A percentile compares a stretch with the other conserved stretches of the same genome.
These are phyloP conservation scores for Diphasiastrum complanatum DNA, from an alignment of 83 land plant species.

Conservation along the genomic window DNA sequence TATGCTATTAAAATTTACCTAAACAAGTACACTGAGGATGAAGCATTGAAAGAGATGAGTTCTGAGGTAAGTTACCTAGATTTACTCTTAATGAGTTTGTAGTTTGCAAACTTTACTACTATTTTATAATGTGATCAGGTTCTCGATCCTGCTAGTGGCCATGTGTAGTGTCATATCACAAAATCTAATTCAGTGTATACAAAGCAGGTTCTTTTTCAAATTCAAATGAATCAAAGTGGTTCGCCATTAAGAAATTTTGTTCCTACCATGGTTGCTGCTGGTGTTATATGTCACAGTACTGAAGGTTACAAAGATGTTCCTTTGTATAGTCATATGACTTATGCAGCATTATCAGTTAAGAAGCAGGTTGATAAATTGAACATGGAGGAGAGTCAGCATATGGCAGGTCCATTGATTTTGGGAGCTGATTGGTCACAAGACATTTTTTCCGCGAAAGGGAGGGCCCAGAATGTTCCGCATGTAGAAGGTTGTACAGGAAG, in stretches of 20 bases:
- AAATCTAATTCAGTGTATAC: not conserved
- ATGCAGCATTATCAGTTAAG: not conserved
- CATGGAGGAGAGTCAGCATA: no score
- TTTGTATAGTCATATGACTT: constrained; percentile 19
- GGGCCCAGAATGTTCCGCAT: not conserved
- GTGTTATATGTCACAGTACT: constrained; percentile 20
- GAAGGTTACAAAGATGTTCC: constrained; percentile 18
- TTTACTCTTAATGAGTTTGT: not conserved
- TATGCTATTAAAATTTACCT: constrained; percentile 74
- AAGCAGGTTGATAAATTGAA: no score
- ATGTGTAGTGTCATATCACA: no score
- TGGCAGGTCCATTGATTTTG: no score
- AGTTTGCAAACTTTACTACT: no score
- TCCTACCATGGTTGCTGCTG: constrained; percentile 31
- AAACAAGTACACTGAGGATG: constrained; percentile 35
- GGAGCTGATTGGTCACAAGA: no score
- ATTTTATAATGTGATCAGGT: not conserved
- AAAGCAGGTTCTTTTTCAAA: constrained; percentile 34
- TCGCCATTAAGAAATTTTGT: constrained; percentile 17
- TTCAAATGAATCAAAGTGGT: constrained; percentile 17
- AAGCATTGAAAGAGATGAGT: constrained; percentile 23
- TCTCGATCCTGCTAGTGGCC: no score
- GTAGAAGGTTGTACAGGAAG: constrained; percentile 13
- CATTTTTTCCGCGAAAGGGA: constrained; percentile 2
- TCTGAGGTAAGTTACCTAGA: constrained; percentile 30